Base-by-base conservation (phyloP, 2,329 filamentous ascomycete genomes). In the Penicillium sp. region DNA sequence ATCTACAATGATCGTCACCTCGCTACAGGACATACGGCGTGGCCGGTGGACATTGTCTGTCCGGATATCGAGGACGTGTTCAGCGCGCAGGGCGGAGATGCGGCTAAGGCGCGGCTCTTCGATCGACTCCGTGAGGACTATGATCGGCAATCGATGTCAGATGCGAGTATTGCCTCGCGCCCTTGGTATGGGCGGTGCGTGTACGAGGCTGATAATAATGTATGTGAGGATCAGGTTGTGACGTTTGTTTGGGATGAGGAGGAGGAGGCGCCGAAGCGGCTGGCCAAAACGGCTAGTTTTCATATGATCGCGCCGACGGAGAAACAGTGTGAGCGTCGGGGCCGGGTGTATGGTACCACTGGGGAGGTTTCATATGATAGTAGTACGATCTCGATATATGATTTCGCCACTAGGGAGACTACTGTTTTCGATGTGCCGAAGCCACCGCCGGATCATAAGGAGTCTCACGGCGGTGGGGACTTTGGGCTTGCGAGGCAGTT, bases 221-320 rank as follows among this genome's bases (percentile, higher is more conserved):
- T 97, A 39, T 90, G 87, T 66, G 94, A 99, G 70, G 91, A 97
- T 66, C 93, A 97, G 71, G 82, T 88, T 26, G 94, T 97, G 18
- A 93, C 89, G 0, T 84, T 97, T 48, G 85, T 83, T 4, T 97
- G 93, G 91, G 88, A 91, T 11, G 90, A 95, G 41, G 86, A 89
- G 30, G 55, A 53, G 18, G 57, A 41, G 39, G 61, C 47, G 53
- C 73, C 64, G 42, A 70, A 74, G 47, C 78, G 85, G 23, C 84
- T 84, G 2, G 84, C 90, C 40, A 97, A 97, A 76, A 91, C 88
- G 14, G 93, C 92, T 0, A 86, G 86, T 2, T 89, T 97, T 70
- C 93, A 97, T 73, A 97, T 97, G 93, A 87, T 93, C 2, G 91
- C 93, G 2, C 90, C 92, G 57, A 96, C 92, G 0, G 86, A 90